Base-by-base conservation (phyloP, 2,329 filamentous ascomycete genomes). In the Fusarium sp. region DNA sequence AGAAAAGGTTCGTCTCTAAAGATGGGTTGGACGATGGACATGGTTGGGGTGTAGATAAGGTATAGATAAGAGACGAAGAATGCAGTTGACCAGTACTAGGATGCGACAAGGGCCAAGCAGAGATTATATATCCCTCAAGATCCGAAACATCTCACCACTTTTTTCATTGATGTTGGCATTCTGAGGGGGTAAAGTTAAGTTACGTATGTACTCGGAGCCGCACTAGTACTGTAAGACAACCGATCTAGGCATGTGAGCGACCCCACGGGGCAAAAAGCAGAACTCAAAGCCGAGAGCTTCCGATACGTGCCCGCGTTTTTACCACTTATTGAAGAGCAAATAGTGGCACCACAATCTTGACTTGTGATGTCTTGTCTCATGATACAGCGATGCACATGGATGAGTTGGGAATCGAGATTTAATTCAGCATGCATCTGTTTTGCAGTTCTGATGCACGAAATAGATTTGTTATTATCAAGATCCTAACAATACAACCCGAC, bases 271-370 rank as follows among this genome's bases (percentile, higher is more conserved):
- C 49, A 53, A 66, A 49, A 51, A 4, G 2, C 42, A 20, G 45
- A 27, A 49, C 44, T 56, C 47, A 12, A 51, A 27, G 55, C 55
- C 61, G 63, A 61, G 63, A 61, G 25, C 30, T 46, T 66, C 63
- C 63, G 63, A 66, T 66, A 66, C 55, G 61, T 66, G 63, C 63
- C 63, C 63, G 61, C 63, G 48, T 45, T 62, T 61, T 41, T 32
- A 11, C 6, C 4, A 34, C 24, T 53, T 9, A 6, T 3, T 22
- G 14, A 18, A 52, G n/a, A 22, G 24, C n/a, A 13, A 42, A 53
- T 22, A 53, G 34, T 53, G 24, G 16, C 8, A 53, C 49, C 49
- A 53, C 34, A 53, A 13, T 51, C 22, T 48, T 6, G 49, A 27
- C 45, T 22, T 46, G 30, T 65, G 61, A 46, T 40, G 6, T 18